Percentiles rank a stretch among this genome's conserved stretches.
phyloP scores from a whole-genome alignment of 2,329 filamentous ascomycete genomes.

The Sporothrix humicola region DNA sequence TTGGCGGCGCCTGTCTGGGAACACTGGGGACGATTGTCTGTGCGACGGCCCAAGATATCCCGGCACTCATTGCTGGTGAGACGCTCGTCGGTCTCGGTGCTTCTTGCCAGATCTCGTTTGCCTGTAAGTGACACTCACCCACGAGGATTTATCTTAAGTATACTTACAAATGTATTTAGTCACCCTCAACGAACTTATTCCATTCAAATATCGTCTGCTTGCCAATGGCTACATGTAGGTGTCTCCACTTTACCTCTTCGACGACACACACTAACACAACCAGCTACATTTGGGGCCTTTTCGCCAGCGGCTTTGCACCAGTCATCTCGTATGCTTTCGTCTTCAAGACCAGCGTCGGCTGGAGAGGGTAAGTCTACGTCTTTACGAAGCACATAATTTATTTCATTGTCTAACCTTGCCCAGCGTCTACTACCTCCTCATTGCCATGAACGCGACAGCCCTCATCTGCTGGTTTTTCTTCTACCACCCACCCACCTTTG shows the following conservation, averaged over 20 bases:
- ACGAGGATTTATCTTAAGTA: too few species aligned
- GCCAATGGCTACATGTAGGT: constrained; percentile 38
- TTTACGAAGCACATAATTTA: background rate
- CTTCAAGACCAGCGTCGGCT: constrained; percentile 40
- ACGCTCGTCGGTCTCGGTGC: constrained; percentile 48
- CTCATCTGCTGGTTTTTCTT: constrained; percentile 44
- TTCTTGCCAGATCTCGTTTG: constrained; percentile 48
- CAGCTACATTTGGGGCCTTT: constrained; percentile 45
- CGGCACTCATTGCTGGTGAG: constrained; percentile 47
- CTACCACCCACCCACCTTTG: constrained; percentile 45
- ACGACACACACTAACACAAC: constrained; percentile 25
- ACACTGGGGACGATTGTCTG: constrained; percentile 48
- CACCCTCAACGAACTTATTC: constrained; percentile 48
- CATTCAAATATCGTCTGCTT: constrained; percentile 46
- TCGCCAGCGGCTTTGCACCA: constrained; percentile 41
- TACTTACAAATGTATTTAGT: constrained; percentile 16
- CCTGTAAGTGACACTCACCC: constrained; percentile 31
- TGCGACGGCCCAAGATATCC: constrained; percentile 46
- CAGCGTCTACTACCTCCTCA: constrained; percentile 41
- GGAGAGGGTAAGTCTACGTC: constrained; percentile 38
- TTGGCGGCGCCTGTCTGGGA: constrained; percentile 42
- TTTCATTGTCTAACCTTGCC: background rate
- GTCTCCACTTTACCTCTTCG: too few species aligned
- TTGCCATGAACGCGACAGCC: constrained; percentile 42
- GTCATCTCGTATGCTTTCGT: constrained; percentile 42